These are phyloP conservation scores for Phaeosphaeriaceae sp. DNA, from an alignment of 2,329 filamentous ascomycete species.

Conservation along the genomic window DNA sequence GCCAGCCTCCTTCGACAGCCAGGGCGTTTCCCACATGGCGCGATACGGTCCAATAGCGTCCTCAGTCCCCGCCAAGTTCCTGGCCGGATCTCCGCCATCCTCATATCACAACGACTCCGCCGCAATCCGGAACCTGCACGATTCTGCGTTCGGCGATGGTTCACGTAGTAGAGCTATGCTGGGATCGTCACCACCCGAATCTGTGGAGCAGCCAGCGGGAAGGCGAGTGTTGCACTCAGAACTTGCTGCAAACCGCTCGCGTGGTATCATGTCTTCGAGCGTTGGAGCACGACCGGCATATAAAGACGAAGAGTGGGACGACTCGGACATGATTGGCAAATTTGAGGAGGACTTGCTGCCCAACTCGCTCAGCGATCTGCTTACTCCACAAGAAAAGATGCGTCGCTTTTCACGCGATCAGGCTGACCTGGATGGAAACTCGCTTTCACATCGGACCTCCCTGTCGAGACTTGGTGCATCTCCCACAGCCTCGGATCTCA, in stretches of 20 bases:
- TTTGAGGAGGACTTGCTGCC: constrained; percentile 93
- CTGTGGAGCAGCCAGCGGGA: constrained; percentile 68
- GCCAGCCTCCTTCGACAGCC: constrained; percentile 94
- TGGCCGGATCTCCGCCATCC: constrained; percentile 84
- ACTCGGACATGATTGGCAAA: constrained; percentile 64
- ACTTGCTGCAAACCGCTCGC: constrained; percentile 61
- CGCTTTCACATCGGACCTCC: constrained; percentile 54
- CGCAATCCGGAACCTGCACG: constrained; percentile 65
- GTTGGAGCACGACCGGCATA: constrained; percentile 57
- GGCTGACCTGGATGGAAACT: constrained; percentile 59
- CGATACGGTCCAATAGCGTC: constrained; percentile 89
- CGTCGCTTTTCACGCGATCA: constrained; percentile 66
- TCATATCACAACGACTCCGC: constrained; percentile 67
- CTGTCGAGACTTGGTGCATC: constrained; percentile 59
- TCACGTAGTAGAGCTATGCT: constrained; percentile 60
- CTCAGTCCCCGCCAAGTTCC: constrained; percentile 89
- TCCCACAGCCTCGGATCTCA: constrained; percentile 52
- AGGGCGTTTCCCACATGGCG: constrained; percentile 90
- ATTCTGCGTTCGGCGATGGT: constrained; percentile 75
- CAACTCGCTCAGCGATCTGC: constrained; percentile 67
- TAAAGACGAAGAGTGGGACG: constrained; percentile 61
- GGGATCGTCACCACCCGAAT: constrained; percentile 65
- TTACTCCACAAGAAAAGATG: constrained; percentile 67
- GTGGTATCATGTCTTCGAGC: constrained; percentile 67
- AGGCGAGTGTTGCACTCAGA: constrained; percentile 70